A percentile compares a stretch with the other conserved stretches of the same genome.
Evolutionary conservation across 306 rosid species (phyloP).

Genomic region (Lablab purpureus): DNA sequence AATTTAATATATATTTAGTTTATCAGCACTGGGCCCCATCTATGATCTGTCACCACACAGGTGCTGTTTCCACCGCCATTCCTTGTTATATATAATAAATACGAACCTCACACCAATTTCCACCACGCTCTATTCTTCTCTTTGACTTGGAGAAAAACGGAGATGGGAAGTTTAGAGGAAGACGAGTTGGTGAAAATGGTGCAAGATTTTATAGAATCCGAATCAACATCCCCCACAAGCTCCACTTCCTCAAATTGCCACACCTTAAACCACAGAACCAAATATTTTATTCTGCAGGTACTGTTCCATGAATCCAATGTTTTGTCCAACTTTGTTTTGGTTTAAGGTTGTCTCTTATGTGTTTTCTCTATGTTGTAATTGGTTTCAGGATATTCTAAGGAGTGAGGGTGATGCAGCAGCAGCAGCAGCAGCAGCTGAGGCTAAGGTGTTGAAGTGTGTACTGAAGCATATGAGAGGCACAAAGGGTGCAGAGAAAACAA

Average conservation of each 20-base stretch:
- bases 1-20: constrained; percentile 9
- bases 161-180: constrained; percentile 74
- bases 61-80: constrained; percentile 52
- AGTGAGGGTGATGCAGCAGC: constrained; percentile 43
- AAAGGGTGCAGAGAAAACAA: constrained; percentile 48
- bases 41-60: constrained; percentile 46
- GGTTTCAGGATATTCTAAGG: constrained; percentile 62
- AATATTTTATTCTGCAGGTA: constrained; percentile 62
- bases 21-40: constrained; percentile 28
- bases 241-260: constrained; percentile 52
- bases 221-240: constrained; percentile 46
- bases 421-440: constrained; percentile 52
- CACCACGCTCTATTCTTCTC: constrained; percentile 33
- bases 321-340: not conserved
- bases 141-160: not conserved
- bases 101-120: not conserved
- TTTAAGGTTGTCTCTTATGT: constrained; percentile 1
- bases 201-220: constrained; percentile 77
- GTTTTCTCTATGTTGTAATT: not conserved
- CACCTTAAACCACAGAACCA: constrained; percentile 49
- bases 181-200: constrained; percentile 69
- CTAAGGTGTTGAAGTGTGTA: constrained; percentile 52
- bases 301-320: not conserved
- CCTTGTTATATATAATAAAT: constrained; percentile 8
- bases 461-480: constrained; percentile 57